Evolutionary conservation across 2,329 filamentous ascomycete genomes (phyloP).

Genomic region (Beauveria varroae): DNA sequence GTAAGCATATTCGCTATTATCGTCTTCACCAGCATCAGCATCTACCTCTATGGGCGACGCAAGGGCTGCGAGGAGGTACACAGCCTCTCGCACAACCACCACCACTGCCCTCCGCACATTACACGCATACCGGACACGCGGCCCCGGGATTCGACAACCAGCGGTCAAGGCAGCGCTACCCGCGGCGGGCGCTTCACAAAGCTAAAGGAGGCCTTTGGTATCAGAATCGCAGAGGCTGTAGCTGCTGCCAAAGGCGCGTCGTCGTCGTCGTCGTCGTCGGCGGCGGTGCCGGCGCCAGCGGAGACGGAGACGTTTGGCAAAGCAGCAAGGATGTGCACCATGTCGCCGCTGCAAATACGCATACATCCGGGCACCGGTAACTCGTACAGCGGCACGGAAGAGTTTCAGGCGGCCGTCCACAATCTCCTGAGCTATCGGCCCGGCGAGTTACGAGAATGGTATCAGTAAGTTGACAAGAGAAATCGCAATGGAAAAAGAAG

Average conservation of each 20-base stretch:
- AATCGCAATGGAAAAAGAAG: not conserved
- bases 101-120: not conserved
- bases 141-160: not conserved
- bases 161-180: not conserved
- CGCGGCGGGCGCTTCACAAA: not conserved
- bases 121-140: not conserved
- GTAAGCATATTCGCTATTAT: slow-evolving; percentile 42
- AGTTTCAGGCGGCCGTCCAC: slow-evolving; percentile 8
- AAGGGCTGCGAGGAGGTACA: slow-evolving; percentile 24
- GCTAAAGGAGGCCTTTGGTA: not conserved
- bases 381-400: not conserved
- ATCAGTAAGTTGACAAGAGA: slow-evolving; percentile 20
- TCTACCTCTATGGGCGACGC: slow-evolving; percentile 40
- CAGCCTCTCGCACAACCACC: not conserved
- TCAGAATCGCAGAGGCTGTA: not conserved
- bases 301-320: not conserved
- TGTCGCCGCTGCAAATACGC: not conserved
- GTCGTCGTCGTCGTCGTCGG: not conserved
- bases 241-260: not conserved
- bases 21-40: slow-evolving; percentile 33
- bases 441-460: slow-evolving; percentile 13
- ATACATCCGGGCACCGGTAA: not conserved
- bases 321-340: not conserved
- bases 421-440: slow-evolving; percentile 4
- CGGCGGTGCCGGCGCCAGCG: not conserved